These are phyloP conservation scores for Erucastrum elatum DNA, from an alignment of 345 rosid genomes.

Conservation along the genomic window DNA sequence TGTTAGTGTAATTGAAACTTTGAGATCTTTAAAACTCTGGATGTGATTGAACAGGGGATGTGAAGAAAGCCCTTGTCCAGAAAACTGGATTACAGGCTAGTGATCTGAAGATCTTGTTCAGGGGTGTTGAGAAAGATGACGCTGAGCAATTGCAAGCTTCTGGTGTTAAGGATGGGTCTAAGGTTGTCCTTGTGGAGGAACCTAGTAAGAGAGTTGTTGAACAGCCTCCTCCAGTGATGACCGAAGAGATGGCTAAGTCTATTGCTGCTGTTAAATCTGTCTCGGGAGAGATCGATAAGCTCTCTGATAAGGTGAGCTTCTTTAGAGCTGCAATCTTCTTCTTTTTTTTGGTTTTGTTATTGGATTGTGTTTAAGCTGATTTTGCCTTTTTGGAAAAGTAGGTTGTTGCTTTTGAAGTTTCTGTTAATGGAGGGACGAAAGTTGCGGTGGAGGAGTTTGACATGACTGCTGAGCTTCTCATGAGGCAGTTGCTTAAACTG, in stretches of 20 bases:
- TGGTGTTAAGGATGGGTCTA: slow-evolving; percentile 72
- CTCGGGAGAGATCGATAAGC: slow-evolving; percentile 64
- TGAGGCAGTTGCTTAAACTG: slow-evolving; percentile 81
- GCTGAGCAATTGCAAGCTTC: slow-evolving; percentile 51
- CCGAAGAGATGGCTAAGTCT: slow-evolving; percentile 50
- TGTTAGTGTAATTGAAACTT: slow-evolving; percentile 1
- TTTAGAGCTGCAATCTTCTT: not conserved
- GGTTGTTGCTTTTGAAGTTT: slow-evolving; percentile 73
- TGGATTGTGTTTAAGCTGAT: not conserved
- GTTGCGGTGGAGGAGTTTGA: slow-evolving; percentile 63
- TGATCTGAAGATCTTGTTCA: slow-evolving; percentile 58
- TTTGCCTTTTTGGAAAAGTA: slow-evolving; percentile 20
- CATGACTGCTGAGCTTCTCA: slow-evolving; percentile 71
- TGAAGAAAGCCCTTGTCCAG: slow-evolving; percentile 57
- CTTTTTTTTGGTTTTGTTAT: not conserved
- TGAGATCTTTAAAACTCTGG: not conserved
- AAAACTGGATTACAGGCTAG: slow-evolving; percentile 53
- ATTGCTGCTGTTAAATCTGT: slow-evolving; percentile 54
- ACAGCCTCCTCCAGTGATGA: slow-evolving; percentile 41
- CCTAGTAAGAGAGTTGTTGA: slow-evolving; percentile 40
- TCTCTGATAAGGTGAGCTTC: slow-evolving; percentile 67
- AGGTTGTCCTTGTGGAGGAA: slow-evolving; percentile 60
- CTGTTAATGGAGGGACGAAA: slow-evolving; percentile 62
- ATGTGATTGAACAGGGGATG: slow-evolving; percentile 49
- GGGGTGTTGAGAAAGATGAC: slow-evolving; percentile 79